These are phyloP conservation scores for Mortierella sp. DNA, from an alignment of 371 early-diverging fungal genomes.

Conservation along the genomic window DNA sequence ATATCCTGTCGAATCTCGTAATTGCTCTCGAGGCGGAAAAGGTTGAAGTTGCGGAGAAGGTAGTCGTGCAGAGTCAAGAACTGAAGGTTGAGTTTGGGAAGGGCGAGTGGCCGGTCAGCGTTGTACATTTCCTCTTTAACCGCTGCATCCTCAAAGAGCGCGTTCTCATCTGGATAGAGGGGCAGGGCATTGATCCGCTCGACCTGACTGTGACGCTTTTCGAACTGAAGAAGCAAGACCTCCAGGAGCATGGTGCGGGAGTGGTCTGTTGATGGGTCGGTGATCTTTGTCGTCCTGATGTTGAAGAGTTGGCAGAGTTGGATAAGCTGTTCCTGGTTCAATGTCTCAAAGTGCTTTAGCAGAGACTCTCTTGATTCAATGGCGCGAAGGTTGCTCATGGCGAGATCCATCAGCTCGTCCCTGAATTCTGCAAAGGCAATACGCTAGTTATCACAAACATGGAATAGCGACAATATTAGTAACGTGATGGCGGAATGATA, in stretches of 20 bases:
- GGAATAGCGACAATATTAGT: not conserved
- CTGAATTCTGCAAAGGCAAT: slow-evolving; percentile 76
- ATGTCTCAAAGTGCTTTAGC: slow-evolving; percentile 67
- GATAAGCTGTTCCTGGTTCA: slow-evolving; percentile 62
- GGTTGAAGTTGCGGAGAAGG: slow-evolving; percentile 85
- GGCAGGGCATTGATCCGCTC: slow-evolving; percentile 78
- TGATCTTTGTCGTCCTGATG: slow-evolving; percentile 67
- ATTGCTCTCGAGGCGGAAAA: slow-evolving; percentile 84
- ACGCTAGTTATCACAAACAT: slow-evolving; percentile 52
- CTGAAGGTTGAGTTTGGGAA: slow-evolving; percentile 94
- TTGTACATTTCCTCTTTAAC: slow-evolving; percentile 73
- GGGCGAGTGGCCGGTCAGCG: slow-evolving; percentile 78
- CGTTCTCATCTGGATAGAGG: slow-evolving; percentile 87
- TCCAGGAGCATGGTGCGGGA: slow-evolving; percentile 66
- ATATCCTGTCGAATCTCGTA: slow-evolving; percentile 91
- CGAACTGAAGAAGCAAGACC: slow-evolving; percentile 69
- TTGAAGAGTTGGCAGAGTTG: slow-evolving; percentile 69
- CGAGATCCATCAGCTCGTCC: slow-evolving; percentile 77
- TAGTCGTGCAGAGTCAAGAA: slow-evolving; percentile 94
- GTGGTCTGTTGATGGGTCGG: slow-evolving; percentile 46
- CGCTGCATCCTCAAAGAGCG: slow-evolving; percentile 67
- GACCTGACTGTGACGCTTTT: slow-evolving; percentile 74
- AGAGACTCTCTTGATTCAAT: slow-evolving; percentile 71
- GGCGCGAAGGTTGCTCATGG: slow-evolving; percentile 78
- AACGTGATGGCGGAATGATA: too few species aligned